Evolutionary conservation across 2,329 filamentous ascomycete species (phyloP), one percentile per base, ranked within the genome.

Genomic region (Pestalotiopsis sp.): DNA sequence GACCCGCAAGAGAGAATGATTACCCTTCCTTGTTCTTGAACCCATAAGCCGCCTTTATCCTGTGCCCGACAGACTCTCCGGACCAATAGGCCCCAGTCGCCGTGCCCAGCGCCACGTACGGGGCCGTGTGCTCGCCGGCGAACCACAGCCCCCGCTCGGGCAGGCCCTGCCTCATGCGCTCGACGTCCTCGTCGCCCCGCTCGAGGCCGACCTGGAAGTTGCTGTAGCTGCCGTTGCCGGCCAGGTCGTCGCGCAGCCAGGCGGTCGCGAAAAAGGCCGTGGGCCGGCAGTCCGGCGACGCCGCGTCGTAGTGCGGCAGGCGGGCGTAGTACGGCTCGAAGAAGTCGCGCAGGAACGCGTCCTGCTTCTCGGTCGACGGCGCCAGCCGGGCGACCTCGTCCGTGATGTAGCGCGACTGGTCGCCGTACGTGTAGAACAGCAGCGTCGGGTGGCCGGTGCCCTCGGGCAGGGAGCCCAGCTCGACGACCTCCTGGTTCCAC

Each of bases 51-150:
- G 68, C 64, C 17, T 39, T 60, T 23, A 69, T 67, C 39, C 68
- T 68, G n/a, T 56, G 25, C 7, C 65, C 68, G 12, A 69, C 68
- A 1, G 61, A 67, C 36, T 69, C 68, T 4, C 68, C 68, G 27
- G 59, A 66, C 93, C 93, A 97, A 79, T 94, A 98, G 12, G 95
- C 95, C 0, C 95, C 95, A 0, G 94, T 97, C 13, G 91, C 92
- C 4, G 95, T 98, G 0, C 95, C 95, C 70, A 98, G 80, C 12
- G 93, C 94, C 36, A 97, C 90, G 82, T 97, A 97, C 4, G 95
- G 94, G 67, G 93, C 91, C 25, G 94, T 97, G 81, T 97, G 94
- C 81, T 97, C 94, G 0, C 94, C 94, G 0, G 94, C 94, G 72
- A 97, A 85, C 94, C 94, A 97, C 9, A 97, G 77, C 0, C 92